Base-by-base conservation (phyloP, 805 yeast genomes). In the Wickerhamomyces silvicola region DNA sequence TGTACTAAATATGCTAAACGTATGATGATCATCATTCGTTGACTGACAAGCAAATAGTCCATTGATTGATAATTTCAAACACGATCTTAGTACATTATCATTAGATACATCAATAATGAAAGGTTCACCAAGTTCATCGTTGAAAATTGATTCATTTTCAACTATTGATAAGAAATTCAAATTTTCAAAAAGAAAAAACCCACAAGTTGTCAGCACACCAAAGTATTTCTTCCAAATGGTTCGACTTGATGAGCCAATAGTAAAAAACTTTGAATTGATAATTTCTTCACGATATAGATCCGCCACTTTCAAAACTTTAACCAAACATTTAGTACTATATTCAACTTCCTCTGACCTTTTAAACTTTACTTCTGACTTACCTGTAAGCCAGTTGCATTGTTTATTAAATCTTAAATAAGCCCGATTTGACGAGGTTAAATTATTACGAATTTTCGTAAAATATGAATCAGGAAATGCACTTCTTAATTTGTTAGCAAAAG, bases 171-270 rank as follows among this genome's bases (percentile, higher is more conserved):
- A 53, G 16, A 50, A 56, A 17, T 59, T 56, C 27, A 60, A 41
- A 28, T 56, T 59, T 24, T 66, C 69, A 47, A 64, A 72, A 19
- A 72, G 51, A 10, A 70, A 53, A 14, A 72, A 41, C 2, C 78
- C 78, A 37, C 68, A 60, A 1, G 70, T 54, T 1, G 79, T 73
- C 28, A 73, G 46, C n/a, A 72, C 48, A 16, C 67, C 72, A 42
- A 55, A 66, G 33, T 64, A 64, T 22, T 56, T 60, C 35, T 56
- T 68, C 77, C 75, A 70, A 11, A 44, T 38, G 10, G 46, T 50
- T 30, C 42, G 47, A 22, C 37, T 50, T 4, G 42, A 37, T 16
- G 44, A 33, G 2, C 57, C 57, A 10, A 53, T 52, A 5, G 59
- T 35, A 20, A 60, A 57, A 32, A 59, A 57, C 39, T 51, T 54